These are phyloP conservation scores for Russula abietina DNA, from an alignment of 768 basidiomycete genomes.

Conservation along the genomic window DNA sequence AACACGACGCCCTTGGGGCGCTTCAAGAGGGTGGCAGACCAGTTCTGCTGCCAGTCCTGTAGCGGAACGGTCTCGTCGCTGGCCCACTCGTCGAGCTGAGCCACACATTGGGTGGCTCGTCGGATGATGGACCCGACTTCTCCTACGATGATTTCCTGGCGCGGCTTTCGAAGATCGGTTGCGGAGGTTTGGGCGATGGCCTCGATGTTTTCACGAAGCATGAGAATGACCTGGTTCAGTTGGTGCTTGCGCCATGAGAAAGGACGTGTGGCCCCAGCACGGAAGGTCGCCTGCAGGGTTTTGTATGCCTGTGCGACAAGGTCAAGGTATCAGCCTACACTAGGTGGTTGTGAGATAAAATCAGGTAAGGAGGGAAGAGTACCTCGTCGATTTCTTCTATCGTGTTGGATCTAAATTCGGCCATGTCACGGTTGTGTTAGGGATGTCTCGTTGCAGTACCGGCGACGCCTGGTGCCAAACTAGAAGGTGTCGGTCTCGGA, in stretches of 20 bases:
- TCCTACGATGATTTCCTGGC: slow-evolving; percentile 24
- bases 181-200: slow-evolving; percentile 43
- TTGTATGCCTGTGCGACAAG: slow-evolving; percentile 12
- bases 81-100: slow-evolving; percentile 54
- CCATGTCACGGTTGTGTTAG: slow-evolving; percentile 3
- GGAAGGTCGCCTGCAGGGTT: slow-evolving; percentile 41
- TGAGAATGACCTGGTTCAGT: slow-evolving; percentile 52
- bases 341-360: neutral
- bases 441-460: neutral
- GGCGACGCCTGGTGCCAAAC: too few species aligned
- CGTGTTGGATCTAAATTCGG: slow-evolving; percentile 11
- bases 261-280: slow-evolving; percentile 55
- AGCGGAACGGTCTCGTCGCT: slow-evolving; percentile 35
- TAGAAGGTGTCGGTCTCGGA: too few species aligned
- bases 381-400: slow-evolving; percentile 12
- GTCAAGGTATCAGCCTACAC: neutral
- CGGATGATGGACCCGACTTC: slow-evolving; percentile 44
- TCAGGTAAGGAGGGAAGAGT: neutral
- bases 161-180: slow-evolving; percentile 29
- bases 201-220: slow-evolving; percentile 57
- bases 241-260: slow-evolving; percentile 60
- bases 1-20: slow-evolving; percentile 57
- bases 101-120: slow-evolving; percentile 28
- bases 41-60: slow-evolving; percentile 42
- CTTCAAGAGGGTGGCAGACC: slow-evolving; percentile 50